Evolutionary conservation across 495 filamentous ascomycete species (phyloP).

Genomic region (Penicillium soppii): DNA sequence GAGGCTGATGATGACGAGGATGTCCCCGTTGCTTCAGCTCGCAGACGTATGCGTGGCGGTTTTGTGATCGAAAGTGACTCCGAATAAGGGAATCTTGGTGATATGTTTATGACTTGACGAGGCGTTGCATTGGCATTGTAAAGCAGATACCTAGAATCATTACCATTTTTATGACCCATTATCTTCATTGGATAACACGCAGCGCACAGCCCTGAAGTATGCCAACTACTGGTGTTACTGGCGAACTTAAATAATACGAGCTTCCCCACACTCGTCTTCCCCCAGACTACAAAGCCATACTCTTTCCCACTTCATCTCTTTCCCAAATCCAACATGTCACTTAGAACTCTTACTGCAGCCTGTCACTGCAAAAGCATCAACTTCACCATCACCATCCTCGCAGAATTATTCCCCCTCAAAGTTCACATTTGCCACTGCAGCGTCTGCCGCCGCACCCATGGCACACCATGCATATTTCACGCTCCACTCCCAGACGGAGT

Average conservation of each 20-base stretch:
- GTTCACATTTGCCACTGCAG: constrained; percentile 63
- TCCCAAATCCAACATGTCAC: neutral
- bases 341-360: constrained; percentile 28
- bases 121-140: constrained; percentile 25
- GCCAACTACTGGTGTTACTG: too few species aligned
- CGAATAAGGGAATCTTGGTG: constrained; percentile 28
- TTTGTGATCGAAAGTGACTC: constrained; percentile 55
- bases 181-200: neutral
- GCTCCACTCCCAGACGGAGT: constrained; percentile 39
- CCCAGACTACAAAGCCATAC: neutral
- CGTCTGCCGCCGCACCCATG: constrained; percentile 59
- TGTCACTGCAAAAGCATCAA: constrained; percentile 54
- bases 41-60: constrained; percentile 42
- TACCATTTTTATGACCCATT: constrained; percentile 5
- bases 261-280: neutral
- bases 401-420: constrained; percentile 24
- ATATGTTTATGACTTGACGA: constrained; percentile 29
- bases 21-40: constrained; percentile 25
- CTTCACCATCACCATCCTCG: constrained; percentile 26
- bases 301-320: neutral
- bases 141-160: constrained; percentile 13
- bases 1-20: constrained; percentile 30
- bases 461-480: constrained; percentile 55
- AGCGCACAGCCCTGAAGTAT: neutral
- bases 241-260: neutral